Percentiles rank a stretch among this genome's conserved stretches.
phyloP scores from a whole-genome alignment of 495 filamentous ascomycete genomes.

The Hyaloscypha finlandica region DNA sequence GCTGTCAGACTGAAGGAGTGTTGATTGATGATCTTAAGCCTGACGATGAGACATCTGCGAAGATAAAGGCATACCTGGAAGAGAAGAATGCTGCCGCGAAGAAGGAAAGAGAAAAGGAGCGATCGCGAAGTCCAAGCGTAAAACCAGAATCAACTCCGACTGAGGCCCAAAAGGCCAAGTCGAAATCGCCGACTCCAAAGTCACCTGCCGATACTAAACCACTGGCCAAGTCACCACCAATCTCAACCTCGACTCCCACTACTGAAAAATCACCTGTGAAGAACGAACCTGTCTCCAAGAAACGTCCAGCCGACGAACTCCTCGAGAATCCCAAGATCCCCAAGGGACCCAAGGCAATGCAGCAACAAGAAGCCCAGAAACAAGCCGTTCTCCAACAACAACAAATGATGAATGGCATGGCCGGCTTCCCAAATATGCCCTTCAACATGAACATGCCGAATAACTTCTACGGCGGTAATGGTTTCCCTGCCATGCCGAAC shows the following conservation, averaged over 20 bases:
- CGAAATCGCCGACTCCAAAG: slow-evolving; percentile 30
- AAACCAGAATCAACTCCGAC: slow-evolving; percentile 26
- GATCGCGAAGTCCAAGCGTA: slow-evolving; percentile 52
- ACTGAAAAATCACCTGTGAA: slow-evolving; percentile 10
- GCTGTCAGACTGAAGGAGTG: slow-evolving; percentile 85
- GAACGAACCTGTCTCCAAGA: slow-evolving; percentile 53
- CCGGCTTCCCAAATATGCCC: slow-evolving; percentile 41
- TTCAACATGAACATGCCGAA: slow-evolving; percentile 32
- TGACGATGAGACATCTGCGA: slow-evolving; percentile 74
- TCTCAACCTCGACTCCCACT: slow-evolving; percentile 25
- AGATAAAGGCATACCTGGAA: slow-evolving; percentile 77
- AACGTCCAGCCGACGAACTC: slow-evolving; percentile 78
- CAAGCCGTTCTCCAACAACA: slow-evolving; percentile 34
- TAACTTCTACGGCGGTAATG: slow-evolving; percentile 26
- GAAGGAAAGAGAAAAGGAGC: slow-evolving; percentile 57
- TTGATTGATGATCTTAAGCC: slow-evolving; percentile 86
- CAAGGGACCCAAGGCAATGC: slow-evolving; percentile 61
- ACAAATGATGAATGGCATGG: slow-evolving; percentile 43
- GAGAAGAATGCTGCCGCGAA: slow-evolving; percentile 62
- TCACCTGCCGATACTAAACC: slow-evolving; percentile 37
- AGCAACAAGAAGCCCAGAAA: slow-evolving; percentile 45
- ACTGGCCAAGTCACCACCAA: slow-evolving; percentile 42
- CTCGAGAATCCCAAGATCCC: slow-evolving; percentile 65
- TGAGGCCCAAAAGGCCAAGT: slow-evolving; percentile 18
- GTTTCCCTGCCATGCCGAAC: slow-evolving; percentile 29